Base-by-base conservation (phyloP, 371 early-diverging fungal species). In the Syncephalastrum monosporum region DNA sequence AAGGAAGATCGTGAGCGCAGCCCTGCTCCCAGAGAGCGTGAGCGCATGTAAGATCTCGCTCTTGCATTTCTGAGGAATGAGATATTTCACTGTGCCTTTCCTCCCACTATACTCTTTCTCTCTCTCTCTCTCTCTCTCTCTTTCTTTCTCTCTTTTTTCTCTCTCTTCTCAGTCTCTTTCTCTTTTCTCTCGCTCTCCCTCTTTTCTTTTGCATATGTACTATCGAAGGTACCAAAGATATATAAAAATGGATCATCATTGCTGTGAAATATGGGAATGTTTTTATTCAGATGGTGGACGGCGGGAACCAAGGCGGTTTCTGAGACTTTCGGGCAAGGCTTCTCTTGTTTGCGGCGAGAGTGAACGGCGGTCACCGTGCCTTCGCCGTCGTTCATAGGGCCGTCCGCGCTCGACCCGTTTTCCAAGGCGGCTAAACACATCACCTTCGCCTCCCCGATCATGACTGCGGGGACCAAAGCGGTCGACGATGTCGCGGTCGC, bases 381-480 rank as follows among this genome's bases (percentile, higher is more conserved):
- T 44, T 53, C 38, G 27, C 42, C 13, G 25, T 43, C 42, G 13
- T 47, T 38, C n/a, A n/a, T 44, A 25, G 38, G 38, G 38, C 8
- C 38, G 59, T 4, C 53, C 53, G 5, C 23, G 27, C 27, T 60
- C 60, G 17, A 53, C 47, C 1, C 63, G 41, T 49, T 43, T 53
- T 15, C 63, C 63, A 15, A 63, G 42, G 29, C 63, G 57, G 41
- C 57, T 57, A 7, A 57, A 49, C 23, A 57, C 47, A 24, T 57
- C 57, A 4, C 42, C 38, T 24, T 15, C 24, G 46, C 24, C 29
- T 41, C 15, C 45, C 44, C 7, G 43, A 45, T 15, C 45, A 33
- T 27, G 44, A 12, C 21, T n/a, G 41, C 19, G 41, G 42, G 2
- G 4, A 15, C 15, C 17, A 23, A 17, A 2, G n/a, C 42, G 38